These are phyloP conservation scores for Candida silvatica DNA, from an alignment of 805 yeast species.

Conservation along the genomic window DNA sequence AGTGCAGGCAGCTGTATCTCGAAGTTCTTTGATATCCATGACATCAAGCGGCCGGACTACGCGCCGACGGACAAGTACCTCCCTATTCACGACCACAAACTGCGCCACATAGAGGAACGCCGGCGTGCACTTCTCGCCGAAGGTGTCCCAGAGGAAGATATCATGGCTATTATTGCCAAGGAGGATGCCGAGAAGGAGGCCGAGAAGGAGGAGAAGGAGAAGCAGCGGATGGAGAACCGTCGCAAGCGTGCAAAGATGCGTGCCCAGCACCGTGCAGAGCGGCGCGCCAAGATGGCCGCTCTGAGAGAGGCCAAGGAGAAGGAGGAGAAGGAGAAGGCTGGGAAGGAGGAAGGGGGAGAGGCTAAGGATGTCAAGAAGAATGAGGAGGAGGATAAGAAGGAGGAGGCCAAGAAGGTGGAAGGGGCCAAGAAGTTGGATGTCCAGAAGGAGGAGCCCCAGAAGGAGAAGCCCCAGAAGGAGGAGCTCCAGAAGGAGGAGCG, in stretches of 20 bases:
- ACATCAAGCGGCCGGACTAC: constrained; percentile 19
- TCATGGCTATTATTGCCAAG: background rate
- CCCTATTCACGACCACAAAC: constrained; percentile 19
- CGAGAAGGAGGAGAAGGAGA: background rate
- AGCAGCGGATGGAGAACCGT: too few species aligned
- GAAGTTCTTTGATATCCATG: constrained; percentile 30
- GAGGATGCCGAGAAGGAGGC: background rate
- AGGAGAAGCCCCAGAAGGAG: background rate
- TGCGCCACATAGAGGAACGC: constrained; percentile 8
- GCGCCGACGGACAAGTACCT: constrained; percentile 16
- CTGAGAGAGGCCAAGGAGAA: too few species aligned
- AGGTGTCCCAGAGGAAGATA: constrained; percentile 2
- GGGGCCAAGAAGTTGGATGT: background rate
- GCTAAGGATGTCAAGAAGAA: background rate
- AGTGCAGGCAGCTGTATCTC: constrained; percentile 39
- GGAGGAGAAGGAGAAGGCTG: too few species aligned
- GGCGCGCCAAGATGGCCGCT: too few species aligned
- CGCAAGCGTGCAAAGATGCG: too few species aligned
- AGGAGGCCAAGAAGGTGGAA: background rate
- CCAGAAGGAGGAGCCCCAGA: constrained; percentile 1
- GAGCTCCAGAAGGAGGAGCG: background rate
- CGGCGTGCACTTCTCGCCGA: constrained; percentile 4
- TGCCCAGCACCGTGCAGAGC: too few species aligned
- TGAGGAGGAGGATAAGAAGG: background rate
- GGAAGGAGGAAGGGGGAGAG: background rate